Percentiles rank a stretch among this genome's conserved stretches.
phyloP scores from a whole-genome alignment of 2,329 filamentous ascomycete genomes.

The Hypomyces rosellus region DNA sequence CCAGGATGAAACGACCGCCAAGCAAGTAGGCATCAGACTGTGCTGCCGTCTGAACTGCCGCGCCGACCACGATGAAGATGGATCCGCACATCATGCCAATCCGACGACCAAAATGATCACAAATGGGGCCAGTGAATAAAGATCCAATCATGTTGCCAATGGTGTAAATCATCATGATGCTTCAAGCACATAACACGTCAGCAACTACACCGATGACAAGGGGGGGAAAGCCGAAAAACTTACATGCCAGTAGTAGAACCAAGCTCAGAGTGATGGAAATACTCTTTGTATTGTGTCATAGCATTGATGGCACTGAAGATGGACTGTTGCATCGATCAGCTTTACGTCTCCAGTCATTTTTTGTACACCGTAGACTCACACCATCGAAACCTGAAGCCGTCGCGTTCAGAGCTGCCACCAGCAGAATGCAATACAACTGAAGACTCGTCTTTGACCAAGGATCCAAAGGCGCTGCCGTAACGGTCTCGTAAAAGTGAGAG shows the following conservation, averaged over 20 bases:
- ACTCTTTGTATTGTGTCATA: slow-evolving; percentile 23
- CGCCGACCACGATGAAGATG: slow-evolving; percentile 35
- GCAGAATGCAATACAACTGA: slow-evolving; percentile 30
- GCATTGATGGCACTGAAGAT: slow-evolving; percentile 27
- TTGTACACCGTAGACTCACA: slow-evolving; percentile 14
- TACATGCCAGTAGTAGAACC: slow-evolving; percentile 25
- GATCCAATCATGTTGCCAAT: slow-evolving; percentile 36
- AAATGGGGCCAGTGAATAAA: slow-evolving; percentile 34
- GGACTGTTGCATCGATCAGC: slow-evolving; percentile 13
- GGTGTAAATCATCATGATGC: slow-evolving; percentile 40
- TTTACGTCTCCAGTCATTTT: too few relatives aligned
- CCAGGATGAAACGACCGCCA: slow-evolving; percentile 48
- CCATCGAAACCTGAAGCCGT: slow-evolving; percentile 34
- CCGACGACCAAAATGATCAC: slow-evolving; percentile 35
- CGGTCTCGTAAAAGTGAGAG: slow-evolving; percentile 21
- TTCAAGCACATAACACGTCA: not conserved
- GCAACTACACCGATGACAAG: not conserved
- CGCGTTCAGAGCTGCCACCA: slow-evolving; percentile 31
- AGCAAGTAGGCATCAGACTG: slow-evolving; percentile 34
- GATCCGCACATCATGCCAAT: slow-evolving; percentile 35
- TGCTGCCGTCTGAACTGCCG: slow-evolving; percentile 32
- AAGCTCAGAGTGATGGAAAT: slow-evolving; percentile 23
- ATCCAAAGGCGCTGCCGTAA: slow-evolving; percentile 22
- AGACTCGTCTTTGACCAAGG: slow-evolving; percentile 29
- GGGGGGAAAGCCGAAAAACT: not conserved